These are phyloP conservation scores for Aspergillus latus DNA, from an alignment of 2,329 filamentous ascomycete genomes.

Conservation along the genomic window DNA sequence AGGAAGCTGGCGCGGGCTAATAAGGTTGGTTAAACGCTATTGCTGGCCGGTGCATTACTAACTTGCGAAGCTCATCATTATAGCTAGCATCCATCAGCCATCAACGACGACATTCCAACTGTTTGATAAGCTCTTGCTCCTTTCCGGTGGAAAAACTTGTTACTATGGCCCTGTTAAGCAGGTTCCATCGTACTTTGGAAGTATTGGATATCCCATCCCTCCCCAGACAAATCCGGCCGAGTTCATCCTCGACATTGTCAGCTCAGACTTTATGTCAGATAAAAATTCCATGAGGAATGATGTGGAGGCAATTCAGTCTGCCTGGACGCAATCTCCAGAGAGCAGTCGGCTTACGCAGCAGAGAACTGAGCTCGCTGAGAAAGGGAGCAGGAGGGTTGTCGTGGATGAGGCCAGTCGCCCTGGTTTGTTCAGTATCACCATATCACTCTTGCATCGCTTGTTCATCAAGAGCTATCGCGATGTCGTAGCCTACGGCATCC, in stretches of 20 bases:
- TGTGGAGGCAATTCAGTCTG: slow-evolving; percentile 54
- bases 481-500: slow-evolving; percentile 78
- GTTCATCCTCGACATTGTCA: slow-evolving; percentile 74
- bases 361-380: slow-evolving; percentile 21
- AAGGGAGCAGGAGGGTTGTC: slow-evolving; percentile 22
- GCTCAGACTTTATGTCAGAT: slow-evolving; percentile 68
- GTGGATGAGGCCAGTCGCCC: slow-evolving; percentile 38
- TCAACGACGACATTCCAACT: slow-evolving; percentile 75
- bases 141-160: slow-evolving; percentile 68
- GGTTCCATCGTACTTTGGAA: slow-evolving; percentile 63
- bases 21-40: slow-evolving; percentile 52
- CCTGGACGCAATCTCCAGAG: slow-evolving; percentile 55
- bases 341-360: slow-evolving; percentile 29
- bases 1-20: slow-evolving; percentile 64
- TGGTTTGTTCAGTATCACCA: slow-evolving; percentile 51
- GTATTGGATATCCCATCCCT: slow-evolving; percentile 63
- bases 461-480: slow-evolving; percentile 85
- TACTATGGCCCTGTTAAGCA: slow-evolving; percentile 67
- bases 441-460: slow-evolving; percentile 71
- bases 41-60: slow-evolving; percentile 1
- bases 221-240: slow-evolving; percentile 76
- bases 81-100: slow-evolving; percentile 83
- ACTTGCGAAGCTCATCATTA: slow-evolving; percentile 62
- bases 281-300: slow-evolving; percentile 46
- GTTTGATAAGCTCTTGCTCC: slow-evolving; percentile 75